Evolutionary conservation across 768 basidiomycete species (phyloP).

Genomic region (Trametes elegans): DNA sequence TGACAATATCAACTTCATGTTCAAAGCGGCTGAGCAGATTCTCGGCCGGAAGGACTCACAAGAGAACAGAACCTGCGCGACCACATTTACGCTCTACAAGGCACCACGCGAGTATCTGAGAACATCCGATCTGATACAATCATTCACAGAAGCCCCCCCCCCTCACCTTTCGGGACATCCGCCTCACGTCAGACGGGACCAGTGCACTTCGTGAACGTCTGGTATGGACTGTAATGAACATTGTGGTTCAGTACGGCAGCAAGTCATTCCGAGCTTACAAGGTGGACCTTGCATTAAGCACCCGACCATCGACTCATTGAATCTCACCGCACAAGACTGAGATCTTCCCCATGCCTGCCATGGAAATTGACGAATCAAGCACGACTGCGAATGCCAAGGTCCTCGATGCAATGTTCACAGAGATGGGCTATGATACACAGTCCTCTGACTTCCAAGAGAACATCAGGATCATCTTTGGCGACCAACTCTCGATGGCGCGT

Average conservation of each 20-base stretch:
- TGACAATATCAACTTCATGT: conserved; percentile 38
- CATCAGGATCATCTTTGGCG: conserved; percentile 27
- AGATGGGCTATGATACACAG: conserved; percentile 18
- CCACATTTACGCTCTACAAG: conserved; percentile 27
- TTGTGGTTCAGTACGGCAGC: not conserved
- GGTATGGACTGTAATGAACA: conserved; percentile 23
- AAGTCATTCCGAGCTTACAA: not conserved
- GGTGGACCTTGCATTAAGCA: no score
- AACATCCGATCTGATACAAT: conserved; percentile 11
- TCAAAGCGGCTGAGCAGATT: conserved; percentile 31
- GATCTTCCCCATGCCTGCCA: conserved; percentile 31
- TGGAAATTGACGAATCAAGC: conserved; percentile 38
- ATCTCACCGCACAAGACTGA: conserved; percentile 32
- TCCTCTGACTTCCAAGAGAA: not conserved
- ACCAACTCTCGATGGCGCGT: conserved; percentile 37
- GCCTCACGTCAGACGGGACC: conserved; percentile 24
- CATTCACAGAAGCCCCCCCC: conserved; percentile 25
- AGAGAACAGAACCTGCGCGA: conserved; percentile 38
- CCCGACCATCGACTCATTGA: not conserved
- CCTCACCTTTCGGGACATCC: conserved; percentile 29
- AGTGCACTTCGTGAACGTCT: conserved; percentile 33
- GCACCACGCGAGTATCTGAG: conserved; percentile 27
- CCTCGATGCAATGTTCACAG: conserved; percentile 26
- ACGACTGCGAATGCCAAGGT: conserved; percentile 36
- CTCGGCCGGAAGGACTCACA: conserved; percentile 34